Base-by-base conservation (phyloP, 2,329 filamentous ascomycete species). In the Zymoseptoria tritici region DNA sequence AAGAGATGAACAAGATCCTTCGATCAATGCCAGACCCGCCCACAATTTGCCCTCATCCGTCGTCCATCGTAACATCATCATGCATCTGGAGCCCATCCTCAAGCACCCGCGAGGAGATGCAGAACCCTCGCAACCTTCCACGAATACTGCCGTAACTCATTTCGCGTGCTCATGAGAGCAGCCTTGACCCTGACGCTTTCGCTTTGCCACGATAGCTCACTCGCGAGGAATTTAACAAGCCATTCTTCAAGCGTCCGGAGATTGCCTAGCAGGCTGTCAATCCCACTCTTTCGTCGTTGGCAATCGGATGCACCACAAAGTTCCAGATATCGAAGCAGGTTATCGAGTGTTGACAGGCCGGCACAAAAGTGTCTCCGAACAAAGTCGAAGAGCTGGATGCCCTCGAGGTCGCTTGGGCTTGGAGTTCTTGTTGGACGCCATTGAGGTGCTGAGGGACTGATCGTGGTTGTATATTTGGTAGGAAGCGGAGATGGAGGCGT, bases 81-180 rank as follows among this genome's bases (percentile, higher is more conserved):
- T 16, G 13, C 36, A 46, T 46, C 13, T 16, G 1, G 16, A n/a
- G 6, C 9, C 13, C 13, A 11, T 46, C 26, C 26, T 29, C 26
- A 29, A 29, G 26, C 26, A 9, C 26, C 26, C 36, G 36, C 36
- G 49, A 62, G 19, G n/a, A 60, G 24, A 31, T 54, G 56, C 19
- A 58, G 54, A n/a, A 66, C 60, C 57, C 59, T 58, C 60, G 60
- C 61, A 9, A 66, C 62, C 24, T 59, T 60, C 57, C 58, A 63
- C 4, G 60, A 64, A 52, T 64, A 66, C 51, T 59, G 55, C 54
- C 64, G 64, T 21, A 66, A 26, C 51, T 66, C 64, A 9, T 62
- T 55, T 29, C 64, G 49, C 21, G 64, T 51, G 13, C 59, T 61
- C 21, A 58, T 49, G 16, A 65, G 57, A 6, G 63, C 63, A 29